These are phyloP conservation scores for Endocalyx cinctus DNA, from an alignment of 2,329 filamentous ascomycete genomes.

Conservation along the genomic window DNA sequence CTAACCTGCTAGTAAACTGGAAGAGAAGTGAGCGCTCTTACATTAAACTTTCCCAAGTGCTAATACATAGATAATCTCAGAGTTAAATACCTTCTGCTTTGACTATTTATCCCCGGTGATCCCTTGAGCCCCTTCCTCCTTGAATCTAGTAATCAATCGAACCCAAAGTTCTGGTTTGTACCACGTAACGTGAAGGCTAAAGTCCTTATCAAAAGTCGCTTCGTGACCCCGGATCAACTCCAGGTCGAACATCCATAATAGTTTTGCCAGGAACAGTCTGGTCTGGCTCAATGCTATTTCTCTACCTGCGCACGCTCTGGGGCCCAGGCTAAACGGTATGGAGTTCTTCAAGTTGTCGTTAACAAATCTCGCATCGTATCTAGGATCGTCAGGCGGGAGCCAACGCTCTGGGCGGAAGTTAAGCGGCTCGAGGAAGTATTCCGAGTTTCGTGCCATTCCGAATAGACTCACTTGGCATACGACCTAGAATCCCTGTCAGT, in stretches of 20 bases:
- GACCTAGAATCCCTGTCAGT: not conserved
- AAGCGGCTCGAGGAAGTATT: conserved; percentile 3
- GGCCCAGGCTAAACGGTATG: conserved; percentile 4
- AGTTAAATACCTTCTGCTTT: too few relatives aligned
- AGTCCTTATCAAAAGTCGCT: not conserved
- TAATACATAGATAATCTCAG: too few relatives aligned
- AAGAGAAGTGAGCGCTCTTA: too few relatives aligned
- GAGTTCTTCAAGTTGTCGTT: conserved; percentile 4
- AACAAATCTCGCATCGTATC: conserved; percentile 2
- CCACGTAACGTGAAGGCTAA: conserved; percentile 1
- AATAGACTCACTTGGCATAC: conserved; percentile 4
- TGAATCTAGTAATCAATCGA: too few relatives aligned
- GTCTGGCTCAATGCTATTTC: conserved; percentile 6
- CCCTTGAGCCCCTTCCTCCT: too few relatives aligned
- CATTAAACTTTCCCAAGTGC: too few relatives aligned
- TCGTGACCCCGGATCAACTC: conserved; percentile 1
- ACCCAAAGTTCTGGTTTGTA: conserved; percentile 1
- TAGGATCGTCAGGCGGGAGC: conserved; percentile 1
- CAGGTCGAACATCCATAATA: conserved; percentile 7
- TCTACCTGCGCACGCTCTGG: conserved; percentile 2
- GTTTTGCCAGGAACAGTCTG: conserved; percentile 5
- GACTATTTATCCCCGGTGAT: too few relatives aligned
- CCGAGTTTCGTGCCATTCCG: not conserved
- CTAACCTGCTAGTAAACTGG: too few relatives aligned
- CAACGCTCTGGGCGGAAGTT: conserved; percentile 5